A percentile compares a stretch with the other conserved stretches of the same genome.
These are phyloP conservation scores for Cyanophora paradoxa DNA, from an alignment of 78 protist species.

Conservation along the genomic window DNA sequence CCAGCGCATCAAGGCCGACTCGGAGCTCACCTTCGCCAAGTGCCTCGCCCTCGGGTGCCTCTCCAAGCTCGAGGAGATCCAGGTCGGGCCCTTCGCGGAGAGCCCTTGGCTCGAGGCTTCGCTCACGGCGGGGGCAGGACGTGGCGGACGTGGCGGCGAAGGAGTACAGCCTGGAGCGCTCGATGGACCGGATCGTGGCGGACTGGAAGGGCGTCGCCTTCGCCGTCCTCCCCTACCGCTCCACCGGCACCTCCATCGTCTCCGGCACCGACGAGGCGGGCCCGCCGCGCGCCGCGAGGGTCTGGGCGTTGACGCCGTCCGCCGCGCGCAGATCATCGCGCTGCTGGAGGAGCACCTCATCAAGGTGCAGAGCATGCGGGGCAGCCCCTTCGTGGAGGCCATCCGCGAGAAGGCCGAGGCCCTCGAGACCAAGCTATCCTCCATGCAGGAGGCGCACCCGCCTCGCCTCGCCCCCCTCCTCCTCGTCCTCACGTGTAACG, in stretches of 20 bases:
- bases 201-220: not conserved
- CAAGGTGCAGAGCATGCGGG: not conserved
- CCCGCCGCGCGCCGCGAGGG: constrained; percentile 9
- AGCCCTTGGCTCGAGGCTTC: not conserved
- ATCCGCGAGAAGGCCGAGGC: not conserved
- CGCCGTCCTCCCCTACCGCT: too few species aligned
- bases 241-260: too few species aligned
- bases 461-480: too few species aligned
- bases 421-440: constrained; percentile 27
- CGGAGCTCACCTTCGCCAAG: too few species aligned
- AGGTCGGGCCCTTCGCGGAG: not conserved
- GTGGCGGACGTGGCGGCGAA: not conserved
- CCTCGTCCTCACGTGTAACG: not conserved
- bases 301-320: too few species aligned
- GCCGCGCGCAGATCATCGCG: not conserved
- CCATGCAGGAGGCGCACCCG: too few species aligned
- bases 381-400: not conserved
- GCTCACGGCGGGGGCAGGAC: not conserved
- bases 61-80: not conserved
- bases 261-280: constrained; percentile 1
- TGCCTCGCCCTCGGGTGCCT: not conserved
- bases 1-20: too few species aligned
- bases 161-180: not conserved
- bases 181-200: not conserved
- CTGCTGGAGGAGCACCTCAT: constrained; percentile 1